A percentile compares a stretch with the other conserved stretches of the same genome.
phyloP scores from a whole-genome alignment of 2,329 filamentous ascomycete genomes.

The Fusarium compactum region DNA sequence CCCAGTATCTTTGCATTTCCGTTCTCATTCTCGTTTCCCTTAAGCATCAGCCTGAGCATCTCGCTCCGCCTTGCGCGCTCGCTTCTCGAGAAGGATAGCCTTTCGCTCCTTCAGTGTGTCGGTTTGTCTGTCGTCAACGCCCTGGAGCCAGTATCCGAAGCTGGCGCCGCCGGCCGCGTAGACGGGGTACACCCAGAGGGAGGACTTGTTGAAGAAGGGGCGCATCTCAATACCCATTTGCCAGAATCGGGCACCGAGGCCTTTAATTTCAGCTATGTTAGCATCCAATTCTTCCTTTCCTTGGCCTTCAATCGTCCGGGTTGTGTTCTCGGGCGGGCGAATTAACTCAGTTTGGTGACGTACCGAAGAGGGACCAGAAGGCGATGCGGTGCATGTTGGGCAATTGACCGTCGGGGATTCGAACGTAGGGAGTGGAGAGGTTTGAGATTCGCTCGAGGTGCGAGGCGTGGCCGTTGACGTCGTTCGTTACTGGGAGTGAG shows the following conservation, averaged over 20 bases:
- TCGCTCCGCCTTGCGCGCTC: slow-evolving; percentile 71
- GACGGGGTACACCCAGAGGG: slow-evolving; percentile 91
- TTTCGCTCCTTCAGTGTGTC: slow-evolving; percentile 82
- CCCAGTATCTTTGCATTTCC: slow-evolving; percentile 26
- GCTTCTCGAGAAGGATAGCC: slow-evolving; percentile 86
- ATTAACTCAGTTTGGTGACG: slow-evolving; percentile 30
- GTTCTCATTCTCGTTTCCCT: background rate
- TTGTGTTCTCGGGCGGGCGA: slow-evolving; percentile 21
- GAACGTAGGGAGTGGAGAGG: slow-evolving; percentile 19
- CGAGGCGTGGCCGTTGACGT: slow-evolving; percentile 39
- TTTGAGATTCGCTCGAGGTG: slow-evolving; percentile 38
- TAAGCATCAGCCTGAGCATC: slow-evolving; percentile 49
- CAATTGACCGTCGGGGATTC: slow-evolving; percentile 45
- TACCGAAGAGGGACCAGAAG: slow-evolving; percentile 94
- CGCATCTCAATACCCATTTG: slow-evolving; percentile 99
- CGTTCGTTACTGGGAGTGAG: slow-evolving; percentile 44
- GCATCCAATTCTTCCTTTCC: background rate
- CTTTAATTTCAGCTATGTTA: slow-evolving; percentile 60
- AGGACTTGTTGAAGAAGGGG: slow-evolving; percentile 86
- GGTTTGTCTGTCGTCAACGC: slow-evolving; percentile 86
- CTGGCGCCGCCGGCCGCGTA: slow-evolving; percentile 87
- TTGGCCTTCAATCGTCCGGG: background rate
- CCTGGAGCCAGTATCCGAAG: slow-evolving; percentile 97
- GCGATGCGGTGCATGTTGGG: slow-evolving; percentile 72
- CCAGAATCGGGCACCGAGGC: slow-evolving; percentile 92